A percentile compares a stretch with the other conserved stretches of the same genome.
These are phyloP conservation scores for Ceratobasidium sp. DNA, from an alignment of 1,284 basidiomycete genomes.

Conservation along the genomic window DNA sequence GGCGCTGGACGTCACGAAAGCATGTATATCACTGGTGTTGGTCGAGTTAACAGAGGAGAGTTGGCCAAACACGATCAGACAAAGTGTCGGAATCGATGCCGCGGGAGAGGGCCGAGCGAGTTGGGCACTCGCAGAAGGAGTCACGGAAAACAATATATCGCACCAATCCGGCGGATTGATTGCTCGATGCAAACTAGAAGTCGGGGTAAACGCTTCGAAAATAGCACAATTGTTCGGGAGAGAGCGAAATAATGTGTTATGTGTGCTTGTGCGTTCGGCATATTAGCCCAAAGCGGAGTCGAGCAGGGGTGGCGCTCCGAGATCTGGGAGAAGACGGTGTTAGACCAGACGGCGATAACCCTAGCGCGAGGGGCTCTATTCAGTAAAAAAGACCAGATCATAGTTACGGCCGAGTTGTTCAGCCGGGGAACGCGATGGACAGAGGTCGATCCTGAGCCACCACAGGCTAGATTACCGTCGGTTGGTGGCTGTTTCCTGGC, in stretches of 20 bases:
- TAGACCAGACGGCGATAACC: background rate
- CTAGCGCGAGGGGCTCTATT: background rate
- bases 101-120: background rate
- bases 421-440: background rate
- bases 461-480: background rate
- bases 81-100: background rate
- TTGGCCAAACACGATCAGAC: background rate
- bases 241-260: background rate
- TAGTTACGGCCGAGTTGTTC: background rate
- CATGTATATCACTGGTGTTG: background rate
- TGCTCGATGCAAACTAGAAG: background rate
- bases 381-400: background rate
- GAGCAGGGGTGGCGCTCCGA: background rate
- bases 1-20: background rate
- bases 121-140: background rate
- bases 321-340: background rate
- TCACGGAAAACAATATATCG: background rate
- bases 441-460: constrained; percentile 11
- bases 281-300: constrained; percentile 8
- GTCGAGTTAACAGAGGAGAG: too few species aligned
- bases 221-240: background rate
- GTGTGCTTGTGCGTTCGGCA: background rate
- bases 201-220: background rate
- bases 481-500: background rate
- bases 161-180: background rate